Evolutionary conservation across 2,329 filamentous ascomycete genomes (phyloP).

Genomic region (Colletotrichum spinosum): DNA sequence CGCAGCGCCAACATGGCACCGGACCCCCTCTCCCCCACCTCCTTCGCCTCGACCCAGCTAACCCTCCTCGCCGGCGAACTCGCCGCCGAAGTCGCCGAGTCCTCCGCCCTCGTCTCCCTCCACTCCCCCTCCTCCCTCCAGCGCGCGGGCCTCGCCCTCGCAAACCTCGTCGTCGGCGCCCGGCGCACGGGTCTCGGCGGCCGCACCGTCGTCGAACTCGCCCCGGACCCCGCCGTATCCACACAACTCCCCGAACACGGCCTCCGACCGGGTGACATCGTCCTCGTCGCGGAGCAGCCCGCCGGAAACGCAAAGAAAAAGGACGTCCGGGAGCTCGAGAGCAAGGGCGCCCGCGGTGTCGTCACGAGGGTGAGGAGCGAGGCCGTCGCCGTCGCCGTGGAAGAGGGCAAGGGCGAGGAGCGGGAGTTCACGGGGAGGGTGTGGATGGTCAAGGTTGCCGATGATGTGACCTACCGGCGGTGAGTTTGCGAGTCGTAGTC

Average conservation of each 20-base stretch:
- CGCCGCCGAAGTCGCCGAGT: constrained; percentile 77
- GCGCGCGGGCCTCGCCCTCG: constrained; percentile 81
- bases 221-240: constrained; percentile 76
- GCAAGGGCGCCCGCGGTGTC: constrained; percentile 76
- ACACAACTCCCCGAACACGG: constrained; percentile 79
- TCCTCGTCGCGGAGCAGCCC: constrained; percentile 80
- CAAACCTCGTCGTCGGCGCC: constrained; percentile 78
- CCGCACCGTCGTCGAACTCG: constrained; percentile 87
- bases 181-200: constrained; percentile 92
- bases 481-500: constrained; percentile 42
- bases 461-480: constrained; percentile 75
- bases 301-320: constrained; percentile 78
- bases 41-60: constrained; percentile 79
- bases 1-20: constrained; percentile 47
- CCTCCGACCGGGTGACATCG: constrained; percentile 81
- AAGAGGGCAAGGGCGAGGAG: constrained; percentile 69
- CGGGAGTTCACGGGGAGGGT: constrained; percentile 59
- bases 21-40: constrained; percentile 68
- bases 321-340: constrained; percentile 77
- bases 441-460: constrained; percentile 75
- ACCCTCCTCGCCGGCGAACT: constrained; percentile 78
- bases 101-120: constrained; percentile 72
- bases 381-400: constrained; percentile 74
- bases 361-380: constrained; percentile 72
- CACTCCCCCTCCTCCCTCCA: constrained; percentile 77